These are phyloP conservation scores for Sordariomycetes sp. DNA, from an alignment of 2,329 filamentous ascomycete species.

Conservation along the genomic window DNA sequence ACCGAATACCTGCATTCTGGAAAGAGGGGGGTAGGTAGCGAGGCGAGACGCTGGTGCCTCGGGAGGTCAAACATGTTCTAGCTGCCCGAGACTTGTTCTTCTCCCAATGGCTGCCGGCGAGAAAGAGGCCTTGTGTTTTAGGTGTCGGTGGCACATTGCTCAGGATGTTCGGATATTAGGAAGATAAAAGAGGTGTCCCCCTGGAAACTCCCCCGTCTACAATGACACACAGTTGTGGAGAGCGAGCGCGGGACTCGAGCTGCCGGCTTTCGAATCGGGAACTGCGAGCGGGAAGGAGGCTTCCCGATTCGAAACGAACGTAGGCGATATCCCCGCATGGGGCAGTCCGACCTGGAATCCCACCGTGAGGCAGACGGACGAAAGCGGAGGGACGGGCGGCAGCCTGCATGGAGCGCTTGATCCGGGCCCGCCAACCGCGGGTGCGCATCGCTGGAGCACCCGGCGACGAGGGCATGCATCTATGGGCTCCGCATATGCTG, in stretches of 20 bases:
- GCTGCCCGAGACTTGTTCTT: not conserved
- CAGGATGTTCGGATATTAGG: not conserved
- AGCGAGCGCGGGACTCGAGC: not conserved
- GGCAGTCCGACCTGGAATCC: not conserved
- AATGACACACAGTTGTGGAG: not conserved
- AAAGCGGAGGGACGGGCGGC: not conserved
- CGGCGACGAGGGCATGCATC: not conserved
- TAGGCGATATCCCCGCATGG: not conserved
- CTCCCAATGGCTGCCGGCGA: not conserved
- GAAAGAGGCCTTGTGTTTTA: not conserved
- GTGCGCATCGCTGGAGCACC: not conserved
- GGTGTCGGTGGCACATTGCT: not conserved
- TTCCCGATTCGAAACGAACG: not conserved
- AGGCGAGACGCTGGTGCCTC: not conserved
- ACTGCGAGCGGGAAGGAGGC: not conserved
- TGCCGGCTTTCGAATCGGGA: not conserved
- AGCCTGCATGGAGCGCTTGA: not conserved
- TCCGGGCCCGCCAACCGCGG: not conserved
- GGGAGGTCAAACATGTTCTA: not conserved
- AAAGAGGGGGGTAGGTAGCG: not conserved
- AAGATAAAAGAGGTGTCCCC: not conserved
- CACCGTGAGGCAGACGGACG: not conserved
- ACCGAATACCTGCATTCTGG: not conserved
- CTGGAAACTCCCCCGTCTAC: not conserved
- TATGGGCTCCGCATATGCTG: not conserved